A percentile compares a stretch with the other conserved stretches of the same genome.
phyloP scores from a whole-genome alignment of 2,329 filamentous ascomycete species.

The Phialophora expanda region DNA sequence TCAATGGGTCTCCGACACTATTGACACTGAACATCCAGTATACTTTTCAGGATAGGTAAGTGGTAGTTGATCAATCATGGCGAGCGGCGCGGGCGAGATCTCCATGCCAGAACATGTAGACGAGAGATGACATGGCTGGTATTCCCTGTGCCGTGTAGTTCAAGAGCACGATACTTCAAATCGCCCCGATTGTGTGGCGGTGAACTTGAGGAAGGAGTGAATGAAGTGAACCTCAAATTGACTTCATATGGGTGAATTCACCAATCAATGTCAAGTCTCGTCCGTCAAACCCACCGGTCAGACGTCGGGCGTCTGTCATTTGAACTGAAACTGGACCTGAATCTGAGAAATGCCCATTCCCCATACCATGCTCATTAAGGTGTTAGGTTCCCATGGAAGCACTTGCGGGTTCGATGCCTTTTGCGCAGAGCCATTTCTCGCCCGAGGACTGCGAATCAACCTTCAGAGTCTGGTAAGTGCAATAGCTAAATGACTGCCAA shows the following conservation, averaged over 20 bases:
- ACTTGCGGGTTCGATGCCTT: no score
- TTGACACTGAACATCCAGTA: constrained; percentile 11
- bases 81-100: neutral
- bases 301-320: neutral
- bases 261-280: neutral
- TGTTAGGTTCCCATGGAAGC: neutral
- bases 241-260: neutral
- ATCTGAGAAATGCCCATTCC: constrained; percentile 1
- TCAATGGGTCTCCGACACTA: neutral
- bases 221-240: neutral
- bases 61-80: neutral
- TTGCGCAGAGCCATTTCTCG: neutral
- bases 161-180: neutral
- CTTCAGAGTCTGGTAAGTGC: neutral
- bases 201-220: neutral
- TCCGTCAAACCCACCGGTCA: neutral
- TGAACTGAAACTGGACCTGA: neutral
- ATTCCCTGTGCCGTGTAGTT: constrained; percentile 2
- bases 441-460: neutral
- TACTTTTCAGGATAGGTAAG: constrained; percentile 1
- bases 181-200: no score
- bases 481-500: neutral
- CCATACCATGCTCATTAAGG: neutral
- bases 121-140: neutral
- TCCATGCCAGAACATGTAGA: neutral